Evolutionary conservation across 1,284 basidiomycete genomes (phyloP), one percentile per base, ranked within the genome.

Genomic region (Fomitopsis pinicola): DNA sequence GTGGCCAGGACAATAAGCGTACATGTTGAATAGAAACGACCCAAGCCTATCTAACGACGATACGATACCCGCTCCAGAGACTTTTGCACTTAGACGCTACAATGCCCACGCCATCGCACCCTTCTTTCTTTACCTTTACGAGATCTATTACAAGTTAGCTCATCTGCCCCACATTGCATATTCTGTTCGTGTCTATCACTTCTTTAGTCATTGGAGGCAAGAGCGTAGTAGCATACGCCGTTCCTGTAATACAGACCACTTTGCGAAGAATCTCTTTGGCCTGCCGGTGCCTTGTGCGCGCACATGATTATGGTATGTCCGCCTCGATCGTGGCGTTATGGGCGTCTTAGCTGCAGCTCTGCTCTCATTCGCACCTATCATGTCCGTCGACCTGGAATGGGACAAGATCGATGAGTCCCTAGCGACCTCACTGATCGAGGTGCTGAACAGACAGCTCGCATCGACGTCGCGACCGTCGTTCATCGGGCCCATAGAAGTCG

Each of bases 401-500:
- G 75, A 77, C 71, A 85, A 84, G 69, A 80, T 92, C 63, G 88
- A 94, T 73, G 76, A 82, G 8, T 82, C 87, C 3, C 83, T 98
- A 10, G 84, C 94, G 8, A 77, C 79, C 5, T 82, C 82, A 10
- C 83, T 98, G 58, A 84, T 97, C 59, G 81, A 86, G 36, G 75
- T 89, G 53, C 87, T 99, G 70, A 97, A 98, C 76, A 78, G 80
- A 62, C 89, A 94, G 54, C 88, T 99, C 19, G 72, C 82, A 5
- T 81, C 77, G 46, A 85, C 89, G 7, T 75, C 84, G 40, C 79
- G 92, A 5, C 97, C 97, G 0, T 94, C 93, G 6, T 98, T 97
- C 75, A 90, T 99, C 54, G 97, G 97, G 0, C 94, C 95, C 15
- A 85, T 98, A 62, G 84, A 88, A 63, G 86, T 98, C 62, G 89